These are phyloP conservation scores for Aspergillus sojae DNA, from an alignment of 2,329 filamentous ascomycete genomes.

Conservation along the genomic window DNA sequence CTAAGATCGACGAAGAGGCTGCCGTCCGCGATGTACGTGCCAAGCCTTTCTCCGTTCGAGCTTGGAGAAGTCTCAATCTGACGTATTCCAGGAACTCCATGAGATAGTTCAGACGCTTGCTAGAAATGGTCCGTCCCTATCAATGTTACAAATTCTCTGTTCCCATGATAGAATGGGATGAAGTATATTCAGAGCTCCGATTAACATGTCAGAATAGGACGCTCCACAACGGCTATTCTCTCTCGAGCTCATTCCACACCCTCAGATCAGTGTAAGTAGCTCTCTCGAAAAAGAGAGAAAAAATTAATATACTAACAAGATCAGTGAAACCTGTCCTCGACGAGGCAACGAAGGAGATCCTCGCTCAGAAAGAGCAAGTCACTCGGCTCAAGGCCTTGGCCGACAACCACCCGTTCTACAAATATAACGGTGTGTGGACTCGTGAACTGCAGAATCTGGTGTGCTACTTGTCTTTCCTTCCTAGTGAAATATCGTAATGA, in stretches of 20 bases:
- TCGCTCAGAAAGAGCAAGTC: conserved; percentile 71
- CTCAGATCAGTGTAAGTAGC: conserved; percentile 59
- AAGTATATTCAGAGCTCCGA: not conserved
- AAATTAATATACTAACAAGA: conserved; percentile 1
- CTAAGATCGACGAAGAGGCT: conserved; percentile 85
- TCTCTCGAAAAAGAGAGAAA: conserved; percentile 13
- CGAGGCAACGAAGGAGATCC: conserved; percentile 70
- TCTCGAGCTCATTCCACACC: conserved; percentile 89
- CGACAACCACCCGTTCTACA: conserved; percentile 93
- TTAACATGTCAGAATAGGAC: conserved; percentile 51
- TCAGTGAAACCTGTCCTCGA: conserved; percentile 70
- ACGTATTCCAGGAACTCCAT: conserved; percentile 64
- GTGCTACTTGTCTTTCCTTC: conserved; percentile 33
- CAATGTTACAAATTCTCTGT: not conserved
- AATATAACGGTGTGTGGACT: conserved; percentile 89
- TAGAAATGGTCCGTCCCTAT: conserved; percentile 61
- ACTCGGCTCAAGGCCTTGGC: conserved; percentile 71
- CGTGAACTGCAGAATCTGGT: conserved; percentile 79
- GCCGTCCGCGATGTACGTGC: conserved; percentile 69
- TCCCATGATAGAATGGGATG: not conserved
- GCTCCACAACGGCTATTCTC: conserved; percentile 78
- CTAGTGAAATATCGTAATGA: not conserved
- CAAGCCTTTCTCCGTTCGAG: conserved; percentile 14
- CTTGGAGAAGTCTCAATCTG: not conserved
- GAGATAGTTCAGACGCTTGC: conserved; percentile 81